Base-by-base conservation (phyloP, 805 yeast species). In the Zygosaccharomyces gambellarensis region DNA sequence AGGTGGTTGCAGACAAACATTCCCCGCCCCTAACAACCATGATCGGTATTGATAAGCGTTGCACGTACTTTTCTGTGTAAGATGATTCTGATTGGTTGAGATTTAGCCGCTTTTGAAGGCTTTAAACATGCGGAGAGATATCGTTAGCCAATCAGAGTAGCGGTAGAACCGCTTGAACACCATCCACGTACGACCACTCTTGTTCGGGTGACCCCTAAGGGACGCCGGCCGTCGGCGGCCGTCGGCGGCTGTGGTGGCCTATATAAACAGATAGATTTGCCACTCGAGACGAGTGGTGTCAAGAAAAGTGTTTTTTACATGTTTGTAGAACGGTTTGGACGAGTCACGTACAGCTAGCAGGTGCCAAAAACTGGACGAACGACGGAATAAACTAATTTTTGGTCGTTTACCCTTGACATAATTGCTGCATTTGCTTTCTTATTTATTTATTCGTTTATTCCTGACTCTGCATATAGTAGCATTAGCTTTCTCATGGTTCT, bases 401-500 rank as follows among this genome's bases (percentile, higher is more conserved):
- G 14, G 4, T 32, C 19, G 19, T 32, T 32, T 32, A 32, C 19
- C 6, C 8, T 17, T 17, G 2, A 17, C 36, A 32, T 25, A 25
- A 25, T 9, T 32, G 36, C 36, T 32, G 36, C 22, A 32, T 17
- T 17, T 32, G 9, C 19, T 17, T 31, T 11, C 3, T 39, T 41
- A 28, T 38, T 31, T 45, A 38, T 45, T 45, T 45, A 45, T 45
- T 45, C 21, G 29, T 43, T 21, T 11, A n/a, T 23, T 32, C 22
- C 11, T 23, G n/a, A 9, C 21, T 27, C 22, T 39, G 25, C 31
- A 39, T 36, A 21, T 34, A 23, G 40, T 44, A 44, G 17, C 19
- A 36, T 36, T 28, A 36, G 31, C 17, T 36, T 25, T 7, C 9
- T 30, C 11, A 51, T 45, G 47, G 46, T 48, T 34, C 48, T 61